Evolutionary conservation across 2,329 filamentous ascomycete genomes (phyloP), one percentile per base, ranked within the genome.

Genomic region (Exophiala dermatitidis): DNA sequence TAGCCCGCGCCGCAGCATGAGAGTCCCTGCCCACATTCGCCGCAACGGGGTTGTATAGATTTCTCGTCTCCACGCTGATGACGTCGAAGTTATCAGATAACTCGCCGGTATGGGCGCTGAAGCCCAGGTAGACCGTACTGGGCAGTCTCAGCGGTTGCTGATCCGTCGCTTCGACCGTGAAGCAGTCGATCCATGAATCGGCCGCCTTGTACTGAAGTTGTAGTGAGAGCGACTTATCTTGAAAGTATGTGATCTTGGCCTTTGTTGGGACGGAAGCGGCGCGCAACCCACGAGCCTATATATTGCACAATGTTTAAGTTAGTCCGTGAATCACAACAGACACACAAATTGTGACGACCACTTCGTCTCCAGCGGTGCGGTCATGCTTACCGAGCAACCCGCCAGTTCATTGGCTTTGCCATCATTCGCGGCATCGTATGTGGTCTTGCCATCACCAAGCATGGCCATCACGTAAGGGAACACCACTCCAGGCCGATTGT

Each of bases 391-490:
- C 50, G 91, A 96, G 77, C 93, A 98, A 55, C 93, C 93, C 49
- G 90, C 90, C 57, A 96, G 77, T 73, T 98, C 93, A 65, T 88
- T 90, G 53, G 83, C 80, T 77, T 96, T 97, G 68, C 93, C 93
- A 66, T 98, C 93, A 65, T 90, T 90, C 64, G 84, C 83, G 75
- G 96, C 90, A 76, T 97, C 90, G 73, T 98, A 98, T 9, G 77
- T 69, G 4, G 86, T 95, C 68, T 89, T 77, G 58, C 93, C 91
- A 69, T 98, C 93, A 56, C 93, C 93, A 62, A 90, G 78, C 93
- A 97, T 97, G 59, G 90, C 91, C 90, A 97, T 96, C 65, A 98
- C 86, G 68, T 95, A 96, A 47, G 93, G 93, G 73, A 98, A 98
- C 44, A 95, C 87, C 40, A 89, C 86, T 41, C 93, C 93, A 0